Base-by-base conservation (phyloP, 305 asterid species). In the Salvia sclarea region DNA sequence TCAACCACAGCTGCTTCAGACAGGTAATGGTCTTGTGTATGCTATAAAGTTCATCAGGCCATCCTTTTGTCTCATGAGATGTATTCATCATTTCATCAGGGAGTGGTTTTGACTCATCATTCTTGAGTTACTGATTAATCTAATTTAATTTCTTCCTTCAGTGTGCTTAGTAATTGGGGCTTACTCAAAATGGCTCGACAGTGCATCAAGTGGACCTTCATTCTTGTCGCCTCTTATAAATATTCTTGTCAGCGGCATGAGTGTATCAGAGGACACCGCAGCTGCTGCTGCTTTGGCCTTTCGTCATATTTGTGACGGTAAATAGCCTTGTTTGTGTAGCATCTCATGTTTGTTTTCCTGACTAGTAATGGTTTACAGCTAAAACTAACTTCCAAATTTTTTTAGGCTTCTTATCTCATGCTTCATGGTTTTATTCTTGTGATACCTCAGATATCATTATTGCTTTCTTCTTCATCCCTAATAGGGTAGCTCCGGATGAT, bases 271-370 rank as follows among this genome's bases (percentile, higher is more conserved):
- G 84, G 99, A 94, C 78, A 81, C 97, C 59, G 99, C 98, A 35
- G 90, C 97, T 14, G 99, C 97, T 13, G 99, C 98, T 76, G 87
- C 96, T 59, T 65, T 89, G 86, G 97, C 99, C 28, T 89, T 91
- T 77, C 91, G 95, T 59, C 95, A 91, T 82, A 91, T 94, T 61
- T 94, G 99, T 70, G 88, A 81, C 58, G 95, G 99, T 88, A 83
- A 76, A 59, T 61, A 31, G 70, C 73, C 66, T 58, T 50, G 69
- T 73, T 17, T 69, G 47, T 72, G 74, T 12, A 24, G 70, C 24
- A 66, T 28, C 53, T 44, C 72, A 13, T 63, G 61, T 22, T 35
- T 70, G 35, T 50, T 72, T 52, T 8, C 30, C 66, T 48, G 37
- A 37, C 38, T 64, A 11, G 58, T 41, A 9, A 44, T 67, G 16